Conservation (phyloP, 768 basidiomycete genomes). For the Leccinum imitatum region DNA sequence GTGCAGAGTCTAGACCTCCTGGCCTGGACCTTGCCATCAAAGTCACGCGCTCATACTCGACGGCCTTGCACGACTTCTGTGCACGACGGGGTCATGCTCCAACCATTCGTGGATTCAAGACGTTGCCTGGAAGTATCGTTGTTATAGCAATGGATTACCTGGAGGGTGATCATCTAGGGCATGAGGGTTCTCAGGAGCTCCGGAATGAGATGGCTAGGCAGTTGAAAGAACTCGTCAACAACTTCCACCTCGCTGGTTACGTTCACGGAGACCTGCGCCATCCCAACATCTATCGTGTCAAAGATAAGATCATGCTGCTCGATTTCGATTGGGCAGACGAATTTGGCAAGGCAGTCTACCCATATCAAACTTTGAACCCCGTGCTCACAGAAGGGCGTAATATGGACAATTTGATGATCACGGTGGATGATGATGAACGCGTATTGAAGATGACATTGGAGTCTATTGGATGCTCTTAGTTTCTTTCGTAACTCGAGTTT, state of each 20-base stretch:
- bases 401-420: background rate
- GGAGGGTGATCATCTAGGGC: too few relatives aligned
- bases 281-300: background rate
- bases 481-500: too few relatives aligned
- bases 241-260: background rate
- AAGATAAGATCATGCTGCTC: background rate
- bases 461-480: too few relatives aligned
- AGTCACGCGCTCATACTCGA: too few relatives aligned
- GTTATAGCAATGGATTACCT: background rate
- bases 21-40: too few relatives aligned
- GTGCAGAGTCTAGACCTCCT: too few relatives aligned
- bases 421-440: background rate
- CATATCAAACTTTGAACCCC: background rate
- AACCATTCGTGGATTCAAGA: too few relatives aligned
- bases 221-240: background rate
- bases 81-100: too few relatives aligned
- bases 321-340: background rate
- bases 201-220: background rate
- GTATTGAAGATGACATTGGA: background rate
- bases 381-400: background rate
- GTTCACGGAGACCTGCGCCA: background rate
- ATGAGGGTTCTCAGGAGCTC: background rate
- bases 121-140: background rate
- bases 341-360: background rate
- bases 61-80: too few relatives aligned